Conservation (phyloP, 345 rosid genomes). For the Fremontodendron californicum region DNA sequence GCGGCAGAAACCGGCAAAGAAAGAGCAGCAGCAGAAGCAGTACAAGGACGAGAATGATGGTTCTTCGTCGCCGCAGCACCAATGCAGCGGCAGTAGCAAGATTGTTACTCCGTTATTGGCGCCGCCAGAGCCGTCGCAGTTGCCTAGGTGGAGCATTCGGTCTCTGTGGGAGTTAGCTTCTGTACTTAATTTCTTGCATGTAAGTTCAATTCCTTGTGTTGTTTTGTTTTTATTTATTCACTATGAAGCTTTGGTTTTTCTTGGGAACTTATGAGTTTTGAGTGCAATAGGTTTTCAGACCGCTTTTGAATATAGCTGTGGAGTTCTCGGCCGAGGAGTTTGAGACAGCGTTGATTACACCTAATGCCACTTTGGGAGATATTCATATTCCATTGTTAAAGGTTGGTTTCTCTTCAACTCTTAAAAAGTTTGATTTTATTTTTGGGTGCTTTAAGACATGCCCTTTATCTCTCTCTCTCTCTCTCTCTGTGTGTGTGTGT, state of each 20-base stretch:
- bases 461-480: too few species aligned
- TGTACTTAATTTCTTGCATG: constrained; percentile 92
- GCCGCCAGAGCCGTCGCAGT: constrained; percentile 73
- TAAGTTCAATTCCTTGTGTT: constrained; percentile 31
- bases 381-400: constrained; percentile 93
- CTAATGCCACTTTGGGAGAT: constrained; percentile 86
- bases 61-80: constrained; percentile 38
- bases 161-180: constrained; percentile 99
- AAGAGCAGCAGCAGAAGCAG: constrained; percentile 30
- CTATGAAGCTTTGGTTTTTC: constrained; percentile 19
- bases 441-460: not conserved
- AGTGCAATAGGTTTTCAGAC: constrained; percentile 73
- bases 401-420: constrained; percentile 45
- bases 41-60: constrained; percentile 26
- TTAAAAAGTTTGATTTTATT: constrained; percentile 8
- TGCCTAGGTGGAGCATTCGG: constrained; percentile 93
- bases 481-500: not conserved
- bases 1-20: constrained; percentile 51
- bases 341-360: constrained; percentile 81
- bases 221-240: constrained; percentile 1
- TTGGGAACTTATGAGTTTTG: constrained; percentile 13
- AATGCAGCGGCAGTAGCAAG: constrained; percentile 53
- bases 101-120: constrained; percentile 72
- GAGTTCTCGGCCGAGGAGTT: constrained; percentile 99
- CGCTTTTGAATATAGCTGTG: constrained; percentile 63